Conservation (phyloP, 129 eudicot species). For the Pulicaria dysenterica region DNA sequence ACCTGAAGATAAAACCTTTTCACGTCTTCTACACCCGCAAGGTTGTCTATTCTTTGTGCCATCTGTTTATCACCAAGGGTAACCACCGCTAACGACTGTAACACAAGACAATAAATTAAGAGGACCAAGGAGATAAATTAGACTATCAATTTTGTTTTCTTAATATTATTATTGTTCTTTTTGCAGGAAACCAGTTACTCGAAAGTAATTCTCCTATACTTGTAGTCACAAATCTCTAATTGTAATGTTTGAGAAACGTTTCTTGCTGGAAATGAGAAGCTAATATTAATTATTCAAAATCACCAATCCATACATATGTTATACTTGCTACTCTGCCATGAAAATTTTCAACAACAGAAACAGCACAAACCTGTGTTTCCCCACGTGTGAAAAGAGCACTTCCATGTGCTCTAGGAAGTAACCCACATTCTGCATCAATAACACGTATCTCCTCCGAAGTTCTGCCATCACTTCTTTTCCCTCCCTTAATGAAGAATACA, state of each 20-base stretch:
- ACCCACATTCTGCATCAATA: conserved; percentile 84
- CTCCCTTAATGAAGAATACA: conserved; percentile 57
- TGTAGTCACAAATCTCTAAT: conserved; percentile 6
- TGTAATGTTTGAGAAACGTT: neutral
- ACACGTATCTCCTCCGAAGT: conserved; percentile 71
- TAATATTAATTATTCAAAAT: neutral
- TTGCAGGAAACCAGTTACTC: neutral
- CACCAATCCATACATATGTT: neutral
- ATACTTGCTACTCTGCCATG: conserved; percentile 6
- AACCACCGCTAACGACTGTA: conserved; percentile 92
- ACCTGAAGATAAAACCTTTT: conserved; percentile 99
- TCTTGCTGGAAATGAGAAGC: neutral
- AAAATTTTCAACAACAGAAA: neutral
- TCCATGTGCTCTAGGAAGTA: conserved; percentile 99
- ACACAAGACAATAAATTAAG: conserved; percentile 29
- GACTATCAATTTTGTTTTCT: neutral
- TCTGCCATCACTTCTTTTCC: conserved; percentile 97
- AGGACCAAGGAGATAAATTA: neutral
- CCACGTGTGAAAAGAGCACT: conserved; percentile 99
- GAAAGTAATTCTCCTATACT: neutral
- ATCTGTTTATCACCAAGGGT: conserved; percentile 93
- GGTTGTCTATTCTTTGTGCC: conserved; percentile 98
- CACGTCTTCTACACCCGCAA: conserved; percentile 83
- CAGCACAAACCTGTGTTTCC: conserved; percentile 88
- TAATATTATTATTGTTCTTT: neutral